phyloP scores from a whole-genome alignment of 257 asterid species.

The Solanum chiquidenum region DNA sequence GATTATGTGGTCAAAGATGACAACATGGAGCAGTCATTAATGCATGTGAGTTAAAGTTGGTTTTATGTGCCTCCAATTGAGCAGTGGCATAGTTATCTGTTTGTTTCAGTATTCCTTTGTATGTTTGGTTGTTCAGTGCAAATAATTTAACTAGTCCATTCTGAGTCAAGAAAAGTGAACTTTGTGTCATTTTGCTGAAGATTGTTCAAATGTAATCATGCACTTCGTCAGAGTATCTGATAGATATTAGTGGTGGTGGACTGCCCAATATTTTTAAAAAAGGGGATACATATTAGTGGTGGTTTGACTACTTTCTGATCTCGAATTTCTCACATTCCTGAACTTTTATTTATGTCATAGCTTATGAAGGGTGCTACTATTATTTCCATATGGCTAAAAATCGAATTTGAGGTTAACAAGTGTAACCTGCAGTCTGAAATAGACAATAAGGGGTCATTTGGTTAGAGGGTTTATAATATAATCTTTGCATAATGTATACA shows the following conservation, averaged over 20 bases:
- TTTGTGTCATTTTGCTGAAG: not conserved
- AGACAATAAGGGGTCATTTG: not conserved
- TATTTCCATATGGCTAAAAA: not conserved
- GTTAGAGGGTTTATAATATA: not conserved
- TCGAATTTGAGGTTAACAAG: not conserved
- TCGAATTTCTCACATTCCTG: not conserved
- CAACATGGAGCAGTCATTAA: slow-evolving; percentile 50
- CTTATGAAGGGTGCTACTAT: not conserved
- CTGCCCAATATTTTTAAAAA: not conserved
- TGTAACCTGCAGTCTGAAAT: not conserved
- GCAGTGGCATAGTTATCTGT: not conserved
- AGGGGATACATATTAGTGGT: not conserved
- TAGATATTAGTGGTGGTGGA: not conserved
- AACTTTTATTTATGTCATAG: not conserved
- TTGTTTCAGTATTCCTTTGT: not conserved
- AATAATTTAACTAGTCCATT: not conserved
- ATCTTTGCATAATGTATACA: not conserved
- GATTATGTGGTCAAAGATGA: slow-evolving; percentile 73
- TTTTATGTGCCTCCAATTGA: not conserved
- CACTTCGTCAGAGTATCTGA: not conserved
- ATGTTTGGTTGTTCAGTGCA: not conserved
- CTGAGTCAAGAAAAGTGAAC: not conserved
- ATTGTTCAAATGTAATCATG: not conserved
- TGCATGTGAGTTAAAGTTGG: slow-evolving; percentile 39
- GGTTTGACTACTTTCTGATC: not conserved